phyloP scores from a whole-genome alignment of 2,329 filamentous ascomycete genomes.

The Sporothrix euskadiensis region DNA sequence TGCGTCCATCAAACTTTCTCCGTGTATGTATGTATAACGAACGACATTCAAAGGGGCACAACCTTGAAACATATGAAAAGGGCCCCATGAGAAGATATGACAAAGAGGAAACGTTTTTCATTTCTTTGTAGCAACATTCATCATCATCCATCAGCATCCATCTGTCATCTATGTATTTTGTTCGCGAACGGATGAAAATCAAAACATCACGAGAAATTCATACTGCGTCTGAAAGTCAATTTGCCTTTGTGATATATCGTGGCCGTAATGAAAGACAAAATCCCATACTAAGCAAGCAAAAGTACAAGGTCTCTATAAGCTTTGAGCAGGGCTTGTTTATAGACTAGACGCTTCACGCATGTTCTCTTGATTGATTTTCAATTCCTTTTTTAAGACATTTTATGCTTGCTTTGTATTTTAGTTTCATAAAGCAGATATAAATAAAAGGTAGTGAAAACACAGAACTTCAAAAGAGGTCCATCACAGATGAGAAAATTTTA shows the following conservation, averaged over 20 bases:
- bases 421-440: no score
- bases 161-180: not conserved
- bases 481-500: not conserved
- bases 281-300: no score
- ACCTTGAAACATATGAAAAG: not conserved
- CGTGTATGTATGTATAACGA: not conserved
- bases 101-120: not conserved
- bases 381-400: no score
- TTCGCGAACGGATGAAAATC: not conserved
- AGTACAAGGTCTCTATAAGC: no score
- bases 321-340: no score
- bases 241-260: not conserved
- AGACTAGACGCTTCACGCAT: no score
- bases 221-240: not conserved
- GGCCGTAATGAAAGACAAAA: no score
- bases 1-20: not conserved
- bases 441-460: no score
- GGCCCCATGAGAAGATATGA: not conserved
- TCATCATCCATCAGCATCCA: not conserved
- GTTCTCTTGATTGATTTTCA: no score
- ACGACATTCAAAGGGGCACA: not conserved
- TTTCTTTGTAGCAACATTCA: not conserved
- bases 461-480: not conserved
- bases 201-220: not conserved
- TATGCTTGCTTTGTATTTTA: no score